Conservation (phyloP, 805 yeast species). For the Kazachstania africana region DNA sequence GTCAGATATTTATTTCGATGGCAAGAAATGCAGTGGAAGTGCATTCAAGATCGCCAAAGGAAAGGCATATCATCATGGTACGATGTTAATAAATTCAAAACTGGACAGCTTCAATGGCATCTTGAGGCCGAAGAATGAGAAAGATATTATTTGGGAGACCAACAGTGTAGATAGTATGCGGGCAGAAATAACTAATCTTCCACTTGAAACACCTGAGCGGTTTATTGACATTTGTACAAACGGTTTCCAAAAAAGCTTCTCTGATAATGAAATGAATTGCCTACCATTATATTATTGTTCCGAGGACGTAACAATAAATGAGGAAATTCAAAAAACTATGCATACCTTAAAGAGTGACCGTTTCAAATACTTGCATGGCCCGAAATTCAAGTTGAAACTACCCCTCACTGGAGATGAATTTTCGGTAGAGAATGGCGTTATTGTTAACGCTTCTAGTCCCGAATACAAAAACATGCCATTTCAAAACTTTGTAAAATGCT, state of each 20-base stretch:
- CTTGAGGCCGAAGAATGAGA: slow-evolving; percentile 36
- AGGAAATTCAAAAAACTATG: slow-evolving; percentile 32
- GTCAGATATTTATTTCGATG: slow-evolving; percentile 61
- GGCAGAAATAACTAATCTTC: slow-evolving; percentile 64
- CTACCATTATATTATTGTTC: slow-evolving; percentile 22
- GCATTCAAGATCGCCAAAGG: slow-evolving; percentile 81
- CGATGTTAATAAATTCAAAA: slow-evolving; percentile 70
- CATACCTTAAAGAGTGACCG: slow-evolving; percentile 43
- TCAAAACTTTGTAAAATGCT: neutral
- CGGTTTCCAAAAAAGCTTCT: slow-evolving; percentile 12
- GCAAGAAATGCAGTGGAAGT: slow-evolving; percentile 74
- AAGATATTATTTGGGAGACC: slow-evolving; percentile 35
- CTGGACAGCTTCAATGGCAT: slow-evolving; percentile 48
- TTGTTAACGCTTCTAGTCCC: slow-evolving; percentile 7
- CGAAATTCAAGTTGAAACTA: slow-evolving; percentile 50
- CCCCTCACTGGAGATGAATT: slow-evolving; percentile 21
- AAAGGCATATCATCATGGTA: slow-evolving; percentile 87
- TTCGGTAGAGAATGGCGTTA: slow-evolving; percentile 43
- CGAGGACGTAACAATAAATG: slow-evolving; percentile 19
- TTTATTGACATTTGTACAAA: slow-evolving; percentile 20
- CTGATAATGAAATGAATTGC: slow-evolving; percentile 13
- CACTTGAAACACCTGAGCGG: slow-evolving; percentile 29
- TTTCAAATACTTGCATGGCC: slow-evolving; percentile 72
- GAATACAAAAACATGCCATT: neutral
- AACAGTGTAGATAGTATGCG: slow-evolving; percentile 65